Percentiles rank a stretch among this genome's conserved stretches.
phyloP scores from a whole-genome alignment of 805 yeast species.

The Candida tibetensis region DNA sequence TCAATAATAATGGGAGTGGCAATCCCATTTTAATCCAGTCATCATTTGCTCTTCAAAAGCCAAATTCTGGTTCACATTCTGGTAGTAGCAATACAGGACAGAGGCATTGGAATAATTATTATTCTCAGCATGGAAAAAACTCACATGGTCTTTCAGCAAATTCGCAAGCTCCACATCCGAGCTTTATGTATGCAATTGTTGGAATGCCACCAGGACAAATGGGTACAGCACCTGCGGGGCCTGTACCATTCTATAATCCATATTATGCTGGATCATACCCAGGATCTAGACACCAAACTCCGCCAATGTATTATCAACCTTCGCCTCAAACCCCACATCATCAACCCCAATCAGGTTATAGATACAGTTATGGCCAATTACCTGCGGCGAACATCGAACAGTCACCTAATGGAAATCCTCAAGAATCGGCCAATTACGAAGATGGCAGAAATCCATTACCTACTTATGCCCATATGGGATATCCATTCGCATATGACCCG shows the following conservation, averaged over 20 bases:
- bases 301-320: not conserved
- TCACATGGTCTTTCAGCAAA: not conserved
- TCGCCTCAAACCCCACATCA: not conserved
- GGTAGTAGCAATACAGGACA: not conserved
- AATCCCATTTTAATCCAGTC: constrained; percentile 31
- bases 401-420: too few species aligned
- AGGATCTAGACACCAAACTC: not conserved
- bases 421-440: too few species aligned
- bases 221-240: not conserved
- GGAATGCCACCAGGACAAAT: constrained; percentile 1
- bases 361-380: not conserved
- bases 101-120: not conserved
- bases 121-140: not conserved
- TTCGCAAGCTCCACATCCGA: not conserved
- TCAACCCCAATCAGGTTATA: not conserved
- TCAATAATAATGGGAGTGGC: constrained; percentile 8
- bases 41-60: constrained; percentile 41
- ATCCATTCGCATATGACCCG: constrained; percentile 1
- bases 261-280: constrained; percentile 4
- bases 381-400: too few species aligned
- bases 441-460: too few species aligned
- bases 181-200: not conserved
- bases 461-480: not conserved
- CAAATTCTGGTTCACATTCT: constrained; percentile 4
- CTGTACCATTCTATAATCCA: constrained; percentile 11